Base-by-base conservation (phyloP, 352 stramenopile species). In the Paralagenidium karlingii region DNA sequence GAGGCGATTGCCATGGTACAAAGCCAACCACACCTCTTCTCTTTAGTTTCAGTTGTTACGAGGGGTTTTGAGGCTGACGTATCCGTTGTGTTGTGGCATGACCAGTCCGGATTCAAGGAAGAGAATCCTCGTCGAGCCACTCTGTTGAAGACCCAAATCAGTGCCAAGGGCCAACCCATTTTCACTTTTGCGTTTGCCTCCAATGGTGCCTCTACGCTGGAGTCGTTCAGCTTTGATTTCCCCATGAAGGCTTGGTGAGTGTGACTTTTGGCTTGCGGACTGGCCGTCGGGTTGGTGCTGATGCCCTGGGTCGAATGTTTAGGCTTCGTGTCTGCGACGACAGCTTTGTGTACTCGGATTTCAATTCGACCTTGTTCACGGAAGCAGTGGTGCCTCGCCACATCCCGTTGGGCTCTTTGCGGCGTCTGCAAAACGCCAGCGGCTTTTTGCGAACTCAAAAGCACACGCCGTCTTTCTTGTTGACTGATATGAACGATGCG, bases 301-400 rank as follows among this genome's bases (percentile, higher is more conserved):
- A 45, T n/a, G 11, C 2, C 31, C 18, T 7, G 20, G 9, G 13
- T 24, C 15, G 6, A 7, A 8, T 19, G 15, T n/a, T 16, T 34
- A 91, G 77, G 78, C 84, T 92, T 73, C 73, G 79, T 32, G 70
- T 89, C 8, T 74, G 73, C 11, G 79, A 89, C 46, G 70, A 88
- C 40, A 84, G 60, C 32, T 92, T 92, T 43, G 65, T 82, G 18
- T 92, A 76, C 43, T 92, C 79, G 8, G 79, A 92, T 37, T 92
- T 92, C 45, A 58, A 22, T 43, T 45, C 39, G 10, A 27, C 13
- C 28, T 9, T 8, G 34, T 38, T 24, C 16, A 24, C 9, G 30
- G 26, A 24, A 15, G 38, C 6, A 10, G 30, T 21, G 29, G 7
- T 37, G 10, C 11, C 24, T 52, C 21, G 7, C 31, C 24, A 9